These are phyloP conservation scores for Amanita molliuscula DNA, from an alignment of 768 basidiomycete species.

Conservation along the genomic window DNA sequence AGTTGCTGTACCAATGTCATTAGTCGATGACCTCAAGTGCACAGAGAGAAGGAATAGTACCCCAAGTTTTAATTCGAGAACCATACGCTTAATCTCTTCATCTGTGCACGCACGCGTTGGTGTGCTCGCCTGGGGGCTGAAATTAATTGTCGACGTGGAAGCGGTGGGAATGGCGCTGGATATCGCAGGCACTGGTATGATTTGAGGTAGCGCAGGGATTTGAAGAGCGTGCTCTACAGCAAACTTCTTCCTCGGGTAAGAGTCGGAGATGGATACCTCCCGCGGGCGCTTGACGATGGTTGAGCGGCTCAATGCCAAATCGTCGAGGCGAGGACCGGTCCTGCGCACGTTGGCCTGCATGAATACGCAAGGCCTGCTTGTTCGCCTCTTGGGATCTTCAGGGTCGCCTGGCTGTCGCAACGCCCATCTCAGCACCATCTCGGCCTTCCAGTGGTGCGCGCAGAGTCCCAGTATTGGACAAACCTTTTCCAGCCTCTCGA, in stretches of 20 bases:
- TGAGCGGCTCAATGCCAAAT: background rate
- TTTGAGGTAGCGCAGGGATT: background rate
- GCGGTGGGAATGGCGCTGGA: background rate
- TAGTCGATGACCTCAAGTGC: background rate
- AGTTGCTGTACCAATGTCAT: background rate
- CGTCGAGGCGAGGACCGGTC: background rate
- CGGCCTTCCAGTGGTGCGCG: constrained; percentile 4
- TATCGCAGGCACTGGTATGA: background rate
- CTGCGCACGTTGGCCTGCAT: background rate
- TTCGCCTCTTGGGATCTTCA: background rate
- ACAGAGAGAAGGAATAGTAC: background rate
- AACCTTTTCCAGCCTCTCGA: constrained; percentile 1
- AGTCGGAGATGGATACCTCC: background rate
- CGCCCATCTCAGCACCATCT: constrained; percentile 1
- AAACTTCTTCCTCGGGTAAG: background rate
- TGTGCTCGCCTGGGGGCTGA: background rate
- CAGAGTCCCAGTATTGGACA: constrained; percentile 1
- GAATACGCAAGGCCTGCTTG: background rate
- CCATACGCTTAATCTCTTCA: background rate
- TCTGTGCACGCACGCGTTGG: background rate
- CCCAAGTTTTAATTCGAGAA: background rate
- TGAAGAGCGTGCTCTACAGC: background rate
- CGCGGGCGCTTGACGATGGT: constrained; percentile 2
- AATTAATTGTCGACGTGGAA: background rate
- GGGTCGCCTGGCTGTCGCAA: constrained; percentile 1